Conservation (phyloP, 78 protist species). For the Dictyostelium brefeldianum region DNA sequence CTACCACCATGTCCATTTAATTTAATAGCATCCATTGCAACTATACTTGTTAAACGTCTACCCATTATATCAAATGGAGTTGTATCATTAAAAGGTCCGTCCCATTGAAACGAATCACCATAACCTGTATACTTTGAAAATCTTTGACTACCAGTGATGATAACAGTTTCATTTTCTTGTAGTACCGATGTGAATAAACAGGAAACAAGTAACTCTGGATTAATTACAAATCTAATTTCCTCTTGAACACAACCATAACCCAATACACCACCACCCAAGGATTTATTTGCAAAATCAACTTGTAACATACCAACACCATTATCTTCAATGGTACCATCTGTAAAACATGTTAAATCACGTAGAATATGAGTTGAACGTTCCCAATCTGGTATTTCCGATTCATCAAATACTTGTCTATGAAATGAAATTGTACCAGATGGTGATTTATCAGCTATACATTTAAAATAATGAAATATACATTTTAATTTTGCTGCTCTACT, state of each 20-base stretch:
- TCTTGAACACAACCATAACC: conserved; percentile 92
- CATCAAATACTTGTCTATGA: conserved; percentile 65
- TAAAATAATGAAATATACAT: conserved; percentile 78
- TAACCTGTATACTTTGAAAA: conserved; percentile 81
- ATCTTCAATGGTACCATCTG: conserved; percentile 81
- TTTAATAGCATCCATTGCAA: conserved; percentile 84
- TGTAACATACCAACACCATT: conserved; percentile 61
- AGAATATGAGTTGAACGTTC: conserved; percentile 21
- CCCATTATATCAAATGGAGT: conserved; percentile 32
- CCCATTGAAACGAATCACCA: conserved; percentile 66
- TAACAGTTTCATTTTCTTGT: conserved; percentile 77
- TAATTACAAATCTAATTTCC: conserved; percentile 86
- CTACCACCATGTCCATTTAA: neutral
- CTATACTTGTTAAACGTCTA: conserved; percentile 57
- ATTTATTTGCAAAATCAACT: conserved; percentile 91
- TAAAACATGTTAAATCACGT: conserved; percentile 31
- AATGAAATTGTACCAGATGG: conserved; percentile 64
- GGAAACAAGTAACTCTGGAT: conserved; percentile 85
- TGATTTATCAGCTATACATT: conserved; percentile 4
- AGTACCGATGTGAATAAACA: conserved; percentile 53
- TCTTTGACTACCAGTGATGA: conserved; percentile 82
- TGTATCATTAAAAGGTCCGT: conserved; percentile 46
- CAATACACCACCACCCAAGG: conserved; percentile 92
- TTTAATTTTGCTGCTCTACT: conserved; percentile 57
- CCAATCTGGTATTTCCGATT: conserved; percentile 77